Base-by-base conservation (phyloP, 495 filamentous ascomycete genomes). In the Oidiodendron maius region DNA sequence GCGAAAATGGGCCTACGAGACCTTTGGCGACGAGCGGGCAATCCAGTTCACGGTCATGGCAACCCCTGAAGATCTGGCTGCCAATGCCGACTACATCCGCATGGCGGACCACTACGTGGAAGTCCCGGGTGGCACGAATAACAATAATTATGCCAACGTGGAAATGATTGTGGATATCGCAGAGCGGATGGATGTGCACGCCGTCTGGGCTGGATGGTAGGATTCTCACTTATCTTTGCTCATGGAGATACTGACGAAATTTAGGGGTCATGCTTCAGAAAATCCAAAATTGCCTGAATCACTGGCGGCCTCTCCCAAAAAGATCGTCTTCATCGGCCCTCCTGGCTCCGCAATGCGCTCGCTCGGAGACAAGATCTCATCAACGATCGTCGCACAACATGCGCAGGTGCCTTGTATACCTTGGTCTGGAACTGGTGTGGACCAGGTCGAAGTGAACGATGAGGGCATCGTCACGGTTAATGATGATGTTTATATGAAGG, bases 121-220 rank as follows among this genome's bases (percentile, higher is more conserved):
- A 72, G 89, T 94, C 40, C 93, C 93, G n/a, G 93, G 93, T 58
- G 93, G 93, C 60, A 99, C 94, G 38, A 99, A 99, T 72, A 99
- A 99, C 76, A 96, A 99, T 81, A 99, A 99, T 71, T 99, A 99
- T 65, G 93, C 93, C 64, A 99, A 99, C 70, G 93, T 99, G 39
- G 93, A 99, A 72, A 75, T 99, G 58, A 97, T 99, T 65, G 93
- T 99, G 49, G 93, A 99, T 74, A 80, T 99, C 63, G 93, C 93
- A n/a, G 93, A 99, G 74, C 87, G 93, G 26, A 96, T 96, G 89
- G 80, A 86, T 52, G 93, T 97, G 37, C 93, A 99, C 58, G 93
- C 93, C 49, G 93, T 99, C 13, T 99, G 93, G 93, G 93, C 93
- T 56, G 93, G 93, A 79, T 99, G 93, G 89, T 94, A 63, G 71